Evolutionary conservation across 805 yeast genomes (phyloP).

Genomic region (Myxozyma vanderwaltii): DNA sequence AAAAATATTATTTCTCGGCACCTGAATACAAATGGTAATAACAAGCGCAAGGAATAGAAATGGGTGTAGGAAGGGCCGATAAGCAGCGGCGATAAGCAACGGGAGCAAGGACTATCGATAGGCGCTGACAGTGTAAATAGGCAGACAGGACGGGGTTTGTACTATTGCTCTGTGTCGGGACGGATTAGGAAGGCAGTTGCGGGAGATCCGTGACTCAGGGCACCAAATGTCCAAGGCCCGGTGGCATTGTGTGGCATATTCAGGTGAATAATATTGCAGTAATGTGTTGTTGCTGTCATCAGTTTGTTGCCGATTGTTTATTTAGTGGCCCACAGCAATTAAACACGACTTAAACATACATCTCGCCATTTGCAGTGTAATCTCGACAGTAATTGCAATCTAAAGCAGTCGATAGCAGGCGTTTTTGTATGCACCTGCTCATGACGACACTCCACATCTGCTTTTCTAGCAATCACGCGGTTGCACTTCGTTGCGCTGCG

Average conservation of each 20-base stretch:
- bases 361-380: too few relatives aligned
- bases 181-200: constrained; percentile 11
- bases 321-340: too few relatives aligned
- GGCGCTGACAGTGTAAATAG: background rate
- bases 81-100: constrained; percentile 1
- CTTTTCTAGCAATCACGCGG: constrained; percentile 15
- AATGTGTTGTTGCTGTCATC: too few relatives aligned
- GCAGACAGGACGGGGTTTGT: background rate
- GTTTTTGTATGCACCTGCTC: too few relatives aligned
- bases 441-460: background rate
- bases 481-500: background rate
- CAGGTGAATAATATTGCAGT: background rate
- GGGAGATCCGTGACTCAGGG: background rate
- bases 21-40: too few relatives aligned
- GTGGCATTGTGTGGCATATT: background rate
- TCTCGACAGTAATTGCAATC: too few relatives aligned
- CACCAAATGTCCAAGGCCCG: background rate
- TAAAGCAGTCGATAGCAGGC: too few relatives aligned
- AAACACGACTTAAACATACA: too few relatives aligned
- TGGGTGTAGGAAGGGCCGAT: too few relatives aligned
- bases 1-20: too few relatives aligned
- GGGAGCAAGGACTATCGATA: background rate
- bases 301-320: too few relatives aligned
- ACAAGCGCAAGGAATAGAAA: too few relatives aligned
- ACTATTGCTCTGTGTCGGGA: background rate